Conservation (phyloP, 495 filamentous ascomycete genomes). For the Trichoderma asperelloides region DNA sequence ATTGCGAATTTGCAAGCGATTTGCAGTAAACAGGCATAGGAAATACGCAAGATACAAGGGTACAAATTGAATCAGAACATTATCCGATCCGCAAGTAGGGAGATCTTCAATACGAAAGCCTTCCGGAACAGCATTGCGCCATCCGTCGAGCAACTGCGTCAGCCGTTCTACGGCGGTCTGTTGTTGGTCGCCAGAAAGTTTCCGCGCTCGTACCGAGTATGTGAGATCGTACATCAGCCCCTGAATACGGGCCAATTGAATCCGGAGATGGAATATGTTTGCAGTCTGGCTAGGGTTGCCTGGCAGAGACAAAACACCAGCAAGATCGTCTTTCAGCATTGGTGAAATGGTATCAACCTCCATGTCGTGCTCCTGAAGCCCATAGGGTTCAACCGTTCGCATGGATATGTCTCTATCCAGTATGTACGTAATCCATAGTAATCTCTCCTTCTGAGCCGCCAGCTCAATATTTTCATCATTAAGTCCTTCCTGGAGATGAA, state of each 20-base stretch:
- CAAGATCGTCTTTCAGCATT: slow-evolving; percentile 1
- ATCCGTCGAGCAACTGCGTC: too few species aligned
- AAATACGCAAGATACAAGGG: too few species aligned
- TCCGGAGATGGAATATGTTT: slow-evolving; percentile 12
- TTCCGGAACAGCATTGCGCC: too few species aligned
- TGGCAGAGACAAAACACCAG: slow-evolving; percentile 6
- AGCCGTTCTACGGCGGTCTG: too few species aligned
- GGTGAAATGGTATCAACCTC: slow-evolving; percentile 13
- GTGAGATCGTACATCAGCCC: slow-evolving; percentile 13
- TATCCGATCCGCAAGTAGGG: too few species aligned
- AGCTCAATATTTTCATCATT: neutral
- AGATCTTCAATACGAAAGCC: too few species aligned
- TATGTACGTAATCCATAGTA: slow-evolving; percentile 17
- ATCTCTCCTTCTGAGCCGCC: slow-evolving; percentile 10
- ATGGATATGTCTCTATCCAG: slow-evolving; percentile 13
- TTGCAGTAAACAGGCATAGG: too few species aligned
- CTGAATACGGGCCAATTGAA: slow-evolving; percentile 14
- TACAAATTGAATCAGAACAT: too few species aligned
- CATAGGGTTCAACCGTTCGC: slow-evolving; percentile 6
- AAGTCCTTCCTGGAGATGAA: slow-evolving; percentile 3
- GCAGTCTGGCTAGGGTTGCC: neutral
- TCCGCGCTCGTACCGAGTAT: slow-evolving; percentile 8
- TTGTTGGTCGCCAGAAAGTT: too few species aligned
- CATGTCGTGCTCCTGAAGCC: slow-evolving; percentile 12
- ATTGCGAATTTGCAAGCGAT: too few species aligned